Percentiles rank a stretch among this genome's conserved stretches.
These are phyloP conservation scores for Gnetum montanum DNA, from an alignment of 75 land plant species.

Conservation along the genomic window DNA sequence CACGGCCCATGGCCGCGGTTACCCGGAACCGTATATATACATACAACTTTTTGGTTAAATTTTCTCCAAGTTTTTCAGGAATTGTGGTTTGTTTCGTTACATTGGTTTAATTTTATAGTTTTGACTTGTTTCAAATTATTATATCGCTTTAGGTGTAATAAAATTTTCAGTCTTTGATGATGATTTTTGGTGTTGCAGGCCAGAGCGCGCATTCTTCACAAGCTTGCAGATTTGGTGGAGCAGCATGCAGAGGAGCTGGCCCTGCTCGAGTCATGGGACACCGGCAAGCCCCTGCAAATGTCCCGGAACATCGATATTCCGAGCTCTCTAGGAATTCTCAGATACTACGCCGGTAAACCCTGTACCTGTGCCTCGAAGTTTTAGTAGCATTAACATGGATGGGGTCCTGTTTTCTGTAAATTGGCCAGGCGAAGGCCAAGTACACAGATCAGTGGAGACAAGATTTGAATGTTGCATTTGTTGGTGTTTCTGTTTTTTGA, in stretches of 20 bases:
- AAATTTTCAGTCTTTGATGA: no score
- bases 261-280: constrained; percentile 32
- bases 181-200: constrained; percentile 28
- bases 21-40: constrained; percentile 42
- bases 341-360: constrained; percentile 62
- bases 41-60: no score
- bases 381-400: not conserved
- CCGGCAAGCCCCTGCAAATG: constrained; percentile 25
- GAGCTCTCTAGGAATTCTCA: constrained; percentile 9
- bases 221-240: constrained; percentile 35
- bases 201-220: constrained; percentile 10
- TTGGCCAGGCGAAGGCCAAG: no score
- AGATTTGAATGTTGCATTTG: not conserved
- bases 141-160: no score
- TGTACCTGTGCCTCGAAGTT: no score
- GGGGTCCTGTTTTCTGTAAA: no score
- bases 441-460: no score
- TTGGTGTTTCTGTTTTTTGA: not conserved
- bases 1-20: constrained; percentile 66
- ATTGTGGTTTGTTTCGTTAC: no score
- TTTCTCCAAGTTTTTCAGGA: no score
- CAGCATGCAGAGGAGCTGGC: constrained; percentile 43
- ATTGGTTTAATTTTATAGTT: no score
- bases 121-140: no score
- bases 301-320: constrained; percentile 40